These are phyloP conservation scores for Pythium volutum DNA, from an alignment of 352 stramenopile genomes.

Conservation along the genomic window DNA sequence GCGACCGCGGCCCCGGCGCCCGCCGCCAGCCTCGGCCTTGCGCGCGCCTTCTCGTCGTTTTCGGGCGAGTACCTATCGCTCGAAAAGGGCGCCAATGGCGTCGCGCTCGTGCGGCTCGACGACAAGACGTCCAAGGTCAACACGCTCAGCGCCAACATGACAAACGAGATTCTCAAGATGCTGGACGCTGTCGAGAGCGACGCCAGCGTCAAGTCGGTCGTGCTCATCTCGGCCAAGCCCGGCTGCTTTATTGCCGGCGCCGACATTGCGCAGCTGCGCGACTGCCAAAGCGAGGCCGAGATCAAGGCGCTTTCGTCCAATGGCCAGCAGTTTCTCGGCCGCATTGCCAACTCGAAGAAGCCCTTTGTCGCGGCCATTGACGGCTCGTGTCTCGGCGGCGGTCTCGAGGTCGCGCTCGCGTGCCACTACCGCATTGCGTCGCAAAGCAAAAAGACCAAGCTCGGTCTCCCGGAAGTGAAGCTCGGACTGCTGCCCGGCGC, in stretches of 20 bases:
- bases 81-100: slow-evolving; percentile 81
- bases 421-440: slow-evolving; percentile 98
- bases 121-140: slow-evolving; percentile 91
- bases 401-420: slow-evolving; percentile 96
- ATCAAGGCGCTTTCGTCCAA: slow-evolving; percentile 90
- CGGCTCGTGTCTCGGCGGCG: slow-evolving; percentile 94
- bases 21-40: not conserved
- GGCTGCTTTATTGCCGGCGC: slow-evolving; percentile 98
- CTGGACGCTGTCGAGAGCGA: slow-evolving; percentile 90
- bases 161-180: slow-evolving; percentile 82
- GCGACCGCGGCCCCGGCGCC: slow-evolving; percentile 12
- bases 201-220: slow-evolving; percentile 92
- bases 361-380: slow-evolving; percentile 97
- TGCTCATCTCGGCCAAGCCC: slow-evolving; percentile 97
- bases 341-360: slow-evolving; percentile 90
- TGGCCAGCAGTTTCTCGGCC: slow-evolving; percentile 92
- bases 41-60: slow-evolving; percentile 28
- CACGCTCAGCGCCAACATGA: slow-evolving; percentile 91
- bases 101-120: slow-evolving; percentile 92
- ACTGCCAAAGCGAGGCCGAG: slow-evolving; percentile 86
- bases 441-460: slow-evolving; percentile 94
- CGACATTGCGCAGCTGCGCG: slow-evolving; percentile 96
- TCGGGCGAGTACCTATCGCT: slow-evolving; percentile 84
- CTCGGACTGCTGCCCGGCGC: slow-evolving; percentile 96
- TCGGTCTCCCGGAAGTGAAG: slow-evolving; percentile 97